These are phyloP conservation scores for Lactifluus rugatus DNA, from an alignment of 768 basidiomycete species.

Conservation along the genomic window DNA sequence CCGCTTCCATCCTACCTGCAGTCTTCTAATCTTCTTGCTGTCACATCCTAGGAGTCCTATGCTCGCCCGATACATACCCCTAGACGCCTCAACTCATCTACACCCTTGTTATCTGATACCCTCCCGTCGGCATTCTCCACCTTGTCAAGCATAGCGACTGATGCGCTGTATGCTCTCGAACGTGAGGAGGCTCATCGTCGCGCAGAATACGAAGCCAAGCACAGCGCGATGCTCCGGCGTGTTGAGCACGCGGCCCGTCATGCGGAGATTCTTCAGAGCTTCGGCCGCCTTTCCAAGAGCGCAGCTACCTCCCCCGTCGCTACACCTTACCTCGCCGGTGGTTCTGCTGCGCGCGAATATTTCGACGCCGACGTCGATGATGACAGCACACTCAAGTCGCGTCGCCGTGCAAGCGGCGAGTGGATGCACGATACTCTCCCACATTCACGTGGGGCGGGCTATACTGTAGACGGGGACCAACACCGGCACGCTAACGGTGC, in stretches of 20 bases:
- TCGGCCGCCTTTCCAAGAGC: conserved; percentile 23
- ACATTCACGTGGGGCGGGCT: conserved; percentile 26
- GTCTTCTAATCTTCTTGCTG: conserved; percentile 14
- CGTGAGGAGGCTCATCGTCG: conserved; percentile 62
- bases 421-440: conserved; percentile 20
- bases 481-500: conserved; percentile 21
- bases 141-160: conserved; percentile 69
- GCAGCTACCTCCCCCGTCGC: conserved; percentile 17
- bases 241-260: conserved; percentile 32
- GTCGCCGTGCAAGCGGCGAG: conserved; percentile 17
- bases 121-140: conserved; percentile 38
- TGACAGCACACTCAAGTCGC: conserved; percentile 33
- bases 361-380: conserved; percentile 30
- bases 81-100: conserved; percentile 4
- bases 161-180: conserved; percentile 84
- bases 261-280: conserved; percentile 33
- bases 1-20: not conserved
- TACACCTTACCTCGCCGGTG: conserved; percentile 11
- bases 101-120: conserved; percentile 23
- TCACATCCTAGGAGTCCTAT: conserved; percentile 28
- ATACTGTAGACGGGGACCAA: conserved; percentile 27
- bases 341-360: conserved; percentile 4
- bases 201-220: conserved; percentile 50
- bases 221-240: conserved; percentile 32
- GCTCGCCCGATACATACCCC: conserved; percentile 26